These are phyloP conservation scores for Penicillium turbatum DNA, from an alignment of 495 filamentous ascomycete species.

Conservation along the genomic window DNA sequence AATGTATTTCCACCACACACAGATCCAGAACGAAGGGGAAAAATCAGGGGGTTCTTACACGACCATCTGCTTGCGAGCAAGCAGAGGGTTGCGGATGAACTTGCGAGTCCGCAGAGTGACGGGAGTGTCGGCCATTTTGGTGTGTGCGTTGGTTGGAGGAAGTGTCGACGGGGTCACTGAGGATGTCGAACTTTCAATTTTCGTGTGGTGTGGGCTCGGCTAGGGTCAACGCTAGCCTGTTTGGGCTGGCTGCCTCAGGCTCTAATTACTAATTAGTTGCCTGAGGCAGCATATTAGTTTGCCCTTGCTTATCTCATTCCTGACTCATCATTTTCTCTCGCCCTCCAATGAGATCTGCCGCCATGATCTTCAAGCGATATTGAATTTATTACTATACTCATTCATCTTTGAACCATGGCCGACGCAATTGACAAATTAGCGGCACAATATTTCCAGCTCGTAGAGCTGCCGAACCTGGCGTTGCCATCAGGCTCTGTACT, in stretches of 20 bases:
- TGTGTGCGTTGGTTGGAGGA: conserved; percentile 32
- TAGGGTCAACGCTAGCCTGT: conserved; percentile 34
- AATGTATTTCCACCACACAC: conserved; percentile 11
- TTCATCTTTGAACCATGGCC: conserved; percentile 6
- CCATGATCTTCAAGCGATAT: conserved; percentile 1
- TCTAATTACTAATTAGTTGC: neutral
- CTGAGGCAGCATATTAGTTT: neutral
- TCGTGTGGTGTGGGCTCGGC: conserved; percentile 45
- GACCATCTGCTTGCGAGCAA: conserved; percentile 99
- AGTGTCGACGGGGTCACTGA: conserved; percentile 24
- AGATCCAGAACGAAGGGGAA: conserved; percentile 11
- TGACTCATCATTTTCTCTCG: neutral
- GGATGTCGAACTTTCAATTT: conserved; percentile 38
- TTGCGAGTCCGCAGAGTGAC: conserved; percentile 99
- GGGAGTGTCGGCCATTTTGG: conserved; percentile 84
- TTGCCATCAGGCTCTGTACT: conserved; percentile 53
- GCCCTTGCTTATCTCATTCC: conserved; percentile 5
- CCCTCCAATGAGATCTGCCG: conserved; percentile 9
- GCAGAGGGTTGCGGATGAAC: conserved; percentile 99
- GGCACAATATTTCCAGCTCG: conserved; percentile 64
- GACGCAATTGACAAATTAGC: conserved; percentile 25
- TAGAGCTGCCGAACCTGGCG: conserved; percentile 51
- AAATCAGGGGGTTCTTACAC: conserved; percentile 65
- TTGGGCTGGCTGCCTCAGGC: conserved; percentile 7
- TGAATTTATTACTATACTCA: conserved; percentile 3